phyloP scores from a whole-genome alignment of 2,329 filamentous ascomycete species.

The Furcasterigmium furcatum region DNA sequence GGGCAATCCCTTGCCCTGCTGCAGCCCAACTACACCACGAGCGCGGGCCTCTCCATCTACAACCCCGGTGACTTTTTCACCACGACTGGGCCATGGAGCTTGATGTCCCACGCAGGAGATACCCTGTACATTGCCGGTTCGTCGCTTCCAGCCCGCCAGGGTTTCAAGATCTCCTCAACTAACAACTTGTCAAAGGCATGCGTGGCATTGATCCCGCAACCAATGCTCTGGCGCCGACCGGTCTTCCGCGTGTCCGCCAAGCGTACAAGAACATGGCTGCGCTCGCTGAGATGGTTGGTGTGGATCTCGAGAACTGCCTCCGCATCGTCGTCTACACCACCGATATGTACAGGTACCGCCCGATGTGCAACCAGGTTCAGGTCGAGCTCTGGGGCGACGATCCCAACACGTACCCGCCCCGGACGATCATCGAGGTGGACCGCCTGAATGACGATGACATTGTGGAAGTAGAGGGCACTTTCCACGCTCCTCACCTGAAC shows the following conservation, averaged over 20 bases:
- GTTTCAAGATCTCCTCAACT: neutral
- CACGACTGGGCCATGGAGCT: conserved; percentile 22
- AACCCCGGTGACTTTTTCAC: conserved; percentile 21
- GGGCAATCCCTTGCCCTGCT: conserved; percentile 2
- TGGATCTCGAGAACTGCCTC: conserved; percentile 16
- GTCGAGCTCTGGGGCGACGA: conserved; percentile 24
- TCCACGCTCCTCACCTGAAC: conserved; percentile 7
- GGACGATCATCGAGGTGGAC: conserved; percentile 26
- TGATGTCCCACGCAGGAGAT: conserved; percentile 23
- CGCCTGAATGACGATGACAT: conserved; percentile 28
- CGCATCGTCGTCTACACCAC: conserved; percentile 25
- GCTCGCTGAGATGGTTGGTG: conserved; percentile 22
- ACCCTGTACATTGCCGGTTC: conserved; percentile 23
- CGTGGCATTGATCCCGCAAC: conserved; percentile 25
- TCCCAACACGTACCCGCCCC: conserved; percentile 21
- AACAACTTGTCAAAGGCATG: conserved; percentile 17
- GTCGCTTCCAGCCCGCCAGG: neutral
- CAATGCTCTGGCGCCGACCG: conserved; percentile 21
- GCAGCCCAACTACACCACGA: conserved; percentile 21
- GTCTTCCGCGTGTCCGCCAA: conserved; percentile 21
- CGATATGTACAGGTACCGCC: conserved; percentile 28
- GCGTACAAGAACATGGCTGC: conserved; percentile 26
- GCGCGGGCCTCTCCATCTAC: conserved; percentile 21
- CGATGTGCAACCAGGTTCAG: conserved; percentile 25
- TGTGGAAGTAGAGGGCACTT: conserved; percentile 26